A percentile compares a stretch with the other conserved stretches of the same genome.
These are phyloP conservation scores for Ogataea pini DNA, from an alignment of 805 yeast genomes.

Conservation along the genomic window DNA sequence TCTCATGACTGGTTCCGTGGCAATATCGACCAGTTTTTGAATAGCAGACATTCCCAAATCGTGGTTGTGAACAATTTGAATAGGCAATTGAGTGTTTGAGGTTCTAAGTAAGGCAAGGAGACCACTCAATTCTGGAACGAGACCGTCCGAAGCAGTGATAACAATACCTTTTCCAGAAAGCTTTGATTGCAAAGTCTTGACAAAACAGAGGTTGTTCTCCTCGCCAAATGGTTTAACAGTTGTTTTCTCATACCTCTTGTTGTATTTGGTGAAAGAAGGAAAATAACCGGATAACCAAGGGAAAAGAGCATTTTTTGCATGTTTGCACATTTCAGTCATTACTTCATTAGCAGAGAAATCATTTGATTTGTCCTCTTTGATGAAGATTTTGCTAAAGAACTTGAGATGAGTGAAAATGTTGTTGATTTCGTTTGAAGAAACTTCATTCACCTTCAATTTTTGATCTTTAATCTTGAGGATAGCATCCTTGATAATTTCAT, in stretches of 20 bases:
- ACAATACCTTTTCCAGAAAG: constrained; percentile 55
- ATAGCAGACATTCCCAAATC: constrained; percentile 40
- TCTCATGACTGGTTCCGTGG: constrained; percentile 36
- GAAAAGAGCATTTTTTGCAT: constrained; percentile 32
- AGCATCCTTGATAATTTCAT: constrained; percentile 23
- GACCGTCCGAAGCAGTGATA: constrained; percentile 48
- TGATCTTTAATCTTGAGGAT: constrained; percentile 22
- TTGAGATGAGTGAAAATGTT: constrained; percentile 30
- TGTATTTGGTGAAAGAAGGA: constrained; percentile 42
- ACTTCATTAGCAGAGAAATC: constrained; percentile 11
- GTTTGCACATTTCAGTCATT: constrained; percentile 17
- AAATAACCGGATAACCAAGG: constrained; percentile 43
- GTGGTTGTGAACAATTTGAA: constrained; percentile 47
- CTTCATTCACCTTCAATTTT: constrained; percentile 28
- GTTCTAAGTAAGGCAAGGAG: constrained; percentile 51
- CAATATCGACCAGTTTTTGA: constrained; percentile 35
- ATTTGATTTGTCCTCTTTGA: constrained; percentile 13
- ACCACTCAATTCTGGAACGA: constrained; percentile 48
- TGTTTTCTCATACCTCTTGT: constrained; percentile 21
- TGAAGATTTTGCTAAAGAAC: constrained; percentile 28
- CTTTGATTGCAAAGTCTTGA: constrained; percentile 31
- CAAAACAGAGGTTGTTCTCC: constrained; percentile 23
- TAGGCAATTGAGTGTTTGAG: constrained; percentile 50
- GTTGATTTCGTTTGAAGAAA: constrained; percentile 27
- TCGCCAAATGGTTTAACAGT: constrained; percentile 17